Percentiles rank a stretch among this genome's conserved stretches.
These are phyloP conservation scores for Fusarium chlamydosporum DNA, from an alignment of 2,329 filamentous ascomycete species.

Conservation along the genomic window DNA sequence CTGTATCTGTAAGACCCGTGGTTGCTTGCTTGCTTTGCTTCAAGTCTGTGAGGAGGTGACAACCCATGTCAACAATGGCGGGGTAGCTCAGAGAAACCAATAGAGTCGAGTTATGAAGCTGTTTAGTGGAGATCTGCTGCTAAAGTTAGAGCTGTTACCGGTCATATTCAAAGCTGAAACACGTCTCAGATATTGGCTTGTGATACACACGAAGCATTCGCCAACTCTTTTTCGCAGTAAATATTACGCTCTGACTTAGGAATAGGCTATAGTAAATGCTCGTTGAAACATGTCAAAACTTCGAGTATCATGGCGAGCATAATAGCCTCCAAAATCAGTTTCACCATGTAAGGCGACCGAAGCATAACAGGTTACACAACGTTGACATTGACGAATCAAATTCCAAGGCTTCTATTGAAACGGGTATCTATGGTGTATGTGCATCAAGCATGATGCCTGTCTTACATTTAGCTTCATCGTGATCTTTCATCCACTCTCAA, in stretches of 20 bases:
- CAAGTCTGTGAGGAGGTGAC: constrained; percentile 30
- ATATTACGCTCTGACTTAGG: background rate
- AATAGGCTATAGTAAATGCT: background rate
- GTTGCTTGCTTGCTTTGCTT: constrained; percentile 38
- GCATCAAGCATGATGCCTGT: constrained; percentile 10
- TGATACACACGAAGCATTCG: constrained; percentile 30
- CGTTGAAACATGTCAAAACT: background rate
- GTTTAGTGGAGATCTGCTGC: constrained; percentile 27
- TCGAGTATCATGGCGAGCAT: background rate
- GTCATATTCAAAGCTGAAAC: constrained; percentile 42
- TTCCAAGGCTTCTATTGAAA: constrained; percentile 15
- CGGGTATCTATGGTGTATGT: constrained; percentile 34
- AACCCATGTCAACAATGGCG: constrained; percentile 35
- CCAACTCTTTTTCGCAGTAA: background rate
- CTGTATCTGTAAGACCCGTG: constrained; percentile 20
- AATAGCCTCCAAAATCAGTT: constrained; percentile 10
- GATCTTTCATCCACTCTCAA: background rate
- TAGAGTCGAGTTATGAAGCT: constrained; percentile 3
- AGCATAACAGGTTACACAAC: constrained; percentile 15
- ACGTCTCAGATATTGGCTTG: constrained; percentile 43
- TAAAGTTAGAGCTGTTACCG: constrained; percentile 34
- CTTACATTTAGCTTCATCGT: background rate
- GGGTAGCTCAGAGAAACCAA: constrained; percentile 41
- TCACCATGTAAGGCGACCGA: constrained; percentile 15
- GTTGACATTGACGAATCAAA: background rate